Percentiles rank a stretch among this genome's conserved stretches.
Evolutionary conservation across 495 filamentous ascomycete species (phyloP).

Genomic region (Cenococcum geophilum): DNA sequence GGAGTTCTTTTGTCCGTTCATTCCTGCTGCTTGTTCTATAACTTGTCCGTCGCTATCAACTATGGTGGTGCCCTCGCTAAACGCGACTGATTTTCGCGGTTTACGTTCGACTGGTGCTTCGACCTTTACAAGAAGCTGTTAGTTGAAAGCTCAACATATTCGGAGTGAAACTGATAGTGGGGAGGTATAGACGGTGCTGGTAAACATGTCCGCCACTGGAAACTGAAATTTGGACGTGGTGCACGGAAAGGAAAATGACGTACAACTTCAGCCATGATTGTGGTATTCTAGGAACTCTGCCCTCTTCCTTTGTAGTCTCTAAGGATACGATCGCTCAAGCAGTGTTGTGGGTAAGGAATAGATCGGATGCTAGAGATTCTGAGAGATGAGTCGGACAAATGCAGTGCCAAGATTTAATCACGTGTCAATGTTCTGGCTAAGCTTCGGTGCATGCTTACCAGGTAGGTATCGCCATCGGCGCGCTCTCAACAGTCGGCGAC

Average conservation of each 20-base stretch:
- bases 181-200: background rate
- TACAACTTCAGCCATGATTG: constrained; percentile 51
- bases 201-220: background rate
- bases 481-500: no score
- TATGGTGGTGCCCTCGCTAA: constrained; percentile 74
- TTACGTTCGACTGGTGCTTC: constrained; percentile 43
- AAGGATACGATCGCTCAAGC: background rate
- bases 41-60: constrained; percentile 81
- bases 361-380: background rate
- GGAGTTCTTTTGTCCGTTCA: constrained; percentile 54
- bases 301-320: background rate
- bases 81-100: constrained; percentile 85
- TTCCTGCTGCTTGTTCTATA: constrained; percentile 58
- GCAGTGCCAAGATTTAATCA: constrained; percentile 17
- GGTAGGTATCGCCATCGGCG: no score
- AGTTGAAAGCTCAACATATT: background rate
- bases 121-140: constrained; percentile 7
- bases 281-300: constrained; percentile 9
- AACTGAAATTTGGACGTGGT: constrained; percentile 7
- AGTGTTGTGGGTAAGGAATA: background rate
- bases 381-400: constrained; percentile 8
- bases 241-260: constrained; percentile 34
- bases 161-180: background rate
- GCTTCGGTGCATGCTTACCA: background rate
- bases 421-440: background rate